Conservation (phyloP, 257 asterid species). For the Ocimum tenuiflorum region DNA sequence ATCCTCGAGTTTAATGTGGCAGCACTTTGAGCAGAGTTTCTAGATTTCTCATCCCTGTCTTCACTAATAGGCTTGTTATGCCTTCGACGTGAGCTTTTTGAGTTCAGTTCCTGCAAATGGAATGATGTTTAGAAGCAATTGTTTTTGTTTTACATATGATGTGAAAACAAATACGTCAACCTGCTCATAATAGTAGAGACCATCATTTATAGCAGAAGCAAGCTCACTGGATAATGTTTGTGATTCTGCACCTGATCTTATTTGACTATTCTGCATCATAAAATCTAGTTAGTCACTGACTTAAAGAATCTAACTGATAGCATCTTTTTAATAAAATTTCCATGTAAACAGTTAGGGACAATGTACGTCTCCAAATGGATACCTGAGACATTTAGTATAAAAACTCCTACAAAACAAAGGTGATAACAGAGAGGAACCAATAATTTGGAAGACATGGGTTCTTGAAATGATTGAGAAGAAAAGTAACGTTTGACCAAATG, state of each 20-base stretch:
- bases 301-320: not conserved
- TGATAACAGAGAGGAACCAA: not conserved
- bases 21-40: conserved; percentile 31
- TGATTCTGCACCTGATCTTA: conserved; percentile 39
- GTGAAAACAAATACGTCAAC: conserved; percentile 29
- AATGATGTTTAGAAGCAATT: conserved; percentile 7
- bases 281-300: conserved; percentile 10
- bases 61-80: conserved; percentile 33
- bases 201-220: conserved; percentile 83
- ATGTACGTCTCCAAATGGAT: not conserved
- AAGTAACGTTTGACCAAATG: not conserved
- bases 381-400: not conserved
- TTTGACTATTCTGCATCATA: conserved; percentile 47
- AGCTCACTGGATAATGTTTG: conserved; percentile 59
- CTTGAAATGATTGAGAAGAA: not conserved
- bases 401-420: not conserved
- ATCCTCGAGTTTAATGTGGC: conserved; percentile 36
- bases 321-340: not conserved
- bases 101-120: conserved; percentile 60
- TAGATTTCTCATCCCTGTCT: conserved; percentile 43
- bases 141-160: not conserved
- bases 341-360: not conserved
- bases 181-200: conserved; percentile 91
- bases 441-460: not conserved
- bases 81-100: conserved; percentile 39